Evolutionary conservation across 2,329 filamentous ascomycete genomes (phyloP).

Genomic region (Fusarium denticulatum): DNA sequence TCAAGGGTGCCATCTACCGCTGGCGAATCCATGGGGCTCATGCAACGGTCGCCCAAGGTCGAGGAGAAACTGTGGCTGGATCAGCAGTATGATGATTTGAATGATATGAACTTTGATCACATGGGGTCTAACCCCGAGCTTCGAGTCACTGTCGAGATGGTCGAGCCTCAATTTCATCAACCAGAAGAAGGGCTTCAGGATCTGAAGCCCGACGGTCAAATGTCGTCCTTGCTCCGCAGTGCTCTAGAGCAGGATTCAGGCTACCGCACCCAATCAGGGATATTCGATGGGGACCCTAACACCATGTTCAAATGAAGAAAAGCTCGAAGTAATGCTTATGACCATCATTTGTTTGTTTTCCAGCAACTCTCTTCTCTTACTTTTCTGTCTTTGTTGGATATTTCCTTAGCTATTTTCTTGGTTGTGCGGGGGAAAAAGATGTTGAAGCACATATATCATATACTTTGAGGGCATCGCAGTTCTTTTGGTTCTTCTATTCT

Average conservation of each 20-base stretch:
- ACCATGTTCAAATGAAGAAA: conserved; percentile 12
- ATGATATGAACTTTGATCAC: neutral
- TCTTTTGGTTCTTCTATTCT: neutral
- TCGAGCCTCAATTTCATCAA: neutral
- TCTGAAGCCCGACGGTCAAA: neutral
- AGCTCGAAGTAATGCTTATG: neutral
- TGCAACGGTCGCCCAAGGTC: conserved; percentile 9
- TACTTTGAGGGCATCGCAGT: neutral
- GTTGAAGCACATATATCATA: neutral
- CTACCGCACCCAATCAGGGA: conserved; percentile 1
- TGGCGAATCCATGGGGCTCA: conserved; percentile 12
- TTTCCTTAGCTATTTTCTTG: neutral
- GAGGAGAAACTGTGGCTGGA: conserved; percentile 4
- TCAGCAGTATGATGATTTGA: neutral
- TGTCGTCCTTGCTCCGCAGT: neutral
- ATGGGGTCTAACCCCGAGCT: conserved; percentile 17
- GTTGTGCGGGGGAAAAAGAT: neutral
- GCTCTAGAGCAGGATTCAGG: conserved; percentile 21
- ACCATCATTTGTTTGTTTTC: neutral
- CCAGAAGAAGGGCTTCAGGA: neutral
- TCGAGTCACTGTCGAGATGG: neutral
- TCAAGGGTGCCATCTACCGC: conserved; percentile 26
- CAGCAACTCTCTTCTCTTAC: neutral
- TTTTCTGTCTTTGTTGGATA: neutral
- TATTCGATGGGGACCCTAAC: neutral